Evolutionary conservation across 1,139 yeast species (phyloP), one percentile per base, ranked within the genome.

Genomic region (Yamadazyma aaseri): DNA sequence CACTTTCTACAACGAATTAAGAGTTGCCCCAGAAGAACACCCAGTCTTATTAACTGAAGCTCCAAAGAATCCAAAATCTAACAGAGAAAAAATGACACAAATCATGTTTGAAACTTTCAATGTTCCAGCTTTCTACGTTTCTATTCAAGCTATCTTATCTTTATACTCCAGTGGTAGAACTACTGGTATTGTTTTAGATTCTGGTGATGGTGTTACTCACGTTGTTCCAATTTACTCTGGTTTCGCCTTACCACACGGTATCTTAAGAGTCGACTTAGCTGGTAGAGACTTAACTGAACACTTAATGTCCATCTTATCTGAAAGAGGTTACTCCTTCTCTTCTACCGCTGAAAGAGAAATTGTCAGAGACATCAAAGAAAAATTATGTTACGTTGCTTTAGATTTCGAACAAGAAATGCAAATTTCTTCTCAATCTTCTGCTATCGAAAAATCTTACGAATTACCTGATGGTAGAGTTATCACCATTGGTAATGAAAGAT

Each of bases 151-250:
- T 58, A 97, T 92, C 46, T 81, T 92, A 65, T 90, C 98, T 44
- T 79, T 92, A 65, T 92, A 92, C 79, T 90, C 98, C 44, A 89
- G 97, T 51, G 98, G 98, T 79, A 92, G 97, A 84, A 94, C 97
- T 58, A 92, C 98, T 54, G 98, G 98, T 87, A 90, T 92, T 61
- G 98, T 92, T 51, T 81, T 92, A 66, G 98, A 92, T 76, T 89
- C 97, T 49, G 98, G 98, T 81, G 98, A 92, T 68, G 98, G 98
- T 85, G 98, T 92, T 60, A 89, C 97, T 60, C 98, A 92, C 95
- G 97, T 92, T 71, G 98, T 92, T 50, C 98, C 98, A 70, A 92
- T 92, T 65, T 92, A 92, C 76, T 96, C 97, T 54, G 98, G 98
- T 78, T 92, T 90, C 95, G 86, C 97, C 43, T 79, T 92, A 67